Evolutionary conservation across 495 filamentous ascomycete genomes (phyloP).

Genomic region (Penicillium canariense): DNA sequence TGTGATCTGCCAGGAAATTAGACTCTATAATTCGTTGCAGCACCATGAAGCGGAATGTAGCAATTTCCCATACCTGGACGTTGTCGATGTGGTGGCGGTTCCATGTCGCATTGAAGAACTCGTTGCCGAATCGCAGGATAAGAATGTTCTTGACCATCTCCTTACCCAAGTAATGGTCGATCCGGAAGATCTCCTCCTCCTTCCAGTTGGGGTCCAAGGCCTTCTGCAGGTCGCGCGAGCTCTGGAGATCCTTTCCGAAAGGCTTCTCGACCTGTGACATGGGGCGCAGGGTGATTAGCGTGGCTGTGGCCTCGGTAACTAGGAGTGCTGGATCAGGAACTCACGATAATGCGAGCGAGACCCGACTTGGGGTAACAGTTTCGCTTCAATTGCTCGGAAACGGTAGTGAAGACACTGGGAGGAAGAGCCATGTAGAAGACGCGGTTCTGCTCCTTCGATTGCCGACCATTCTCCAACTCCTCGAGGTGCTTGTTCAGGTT

Average conservation of each 20-base stretch:
- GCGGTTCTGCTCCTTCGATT: constrained; percentile 72
- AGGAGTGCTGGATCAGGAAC: constrained; percentile 13
- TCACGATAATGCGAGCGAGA: constrained; percentile 88
- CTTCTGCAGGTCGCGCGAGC: constrained; percentile 92
- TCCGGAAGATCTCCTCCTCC: constrained; percentile 99
- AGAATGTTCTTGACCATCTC: constrained; percentile 99
- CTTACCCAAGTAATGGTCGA: constrained; percentile 99
- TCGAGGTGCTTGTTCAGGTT: constrained; percentile 86
- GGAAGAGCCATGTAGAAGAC: constrained; percentile 99
- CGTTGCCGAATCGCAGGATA: constrained; percentile 96
- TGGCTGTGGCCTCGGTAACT: background rate
- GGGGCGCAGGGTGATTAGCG: constrained; percentile 9
- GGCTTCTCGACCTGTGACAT: constrained; percentile 88
- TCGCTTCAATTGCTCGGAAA: constrained; percentile 94
- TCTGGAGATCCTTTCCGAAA: constrained; percentile 93
- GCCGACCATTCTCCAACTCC: constrained; percentile 74
- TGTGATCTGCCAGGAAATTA: constrained; percentile 59
- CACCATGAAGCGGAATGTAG: background rate
- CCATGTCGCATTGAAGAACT: constrained; percentile 99
- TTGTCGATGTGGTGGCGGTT: constrained; percentile 99
- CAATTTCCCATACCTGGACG: constrained; percentile 53
- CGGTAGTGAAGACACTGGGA: constrained; percentile 95
- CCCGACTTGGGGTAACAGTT: constrained; percentile 91
- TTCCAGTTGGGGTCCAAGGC: constrained; percentile 97
- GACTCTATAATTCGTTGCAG: background rate